A percentile compares a stretch with the other conserved stretches of the same genome.
These are phyloP conservation scores for Suillus subluteus DNA, from an alignment of 768 basidiomycete genomes.

Conservation along the genomic window DNA sequence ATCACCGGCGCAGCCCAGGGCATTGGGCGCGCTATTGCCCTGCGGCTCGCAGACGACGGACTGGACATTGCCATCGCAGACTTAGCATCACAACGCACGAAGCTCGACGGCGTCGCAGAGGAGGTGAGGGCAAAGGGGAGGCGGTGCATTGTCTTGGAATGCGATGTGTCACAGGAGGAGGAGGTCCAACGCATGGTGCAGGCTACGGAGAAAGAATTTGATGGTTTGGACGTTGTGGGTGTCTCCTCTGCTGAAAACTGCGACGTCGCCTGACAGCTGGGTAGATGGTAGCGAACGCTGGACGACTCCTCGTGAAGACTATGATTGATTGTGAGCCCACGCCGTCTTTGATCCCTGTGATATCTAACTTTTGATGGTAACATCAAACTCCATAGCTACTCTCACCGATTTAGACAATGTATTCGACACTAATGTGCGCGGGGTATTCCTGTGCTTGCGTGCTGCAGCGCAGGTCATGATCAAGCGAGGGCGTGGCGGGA, in stretches of 20 bases:
- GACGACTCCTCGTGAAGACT: conserved; percentile 1
- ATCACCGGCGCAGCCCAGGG: conserved; percentile 40
- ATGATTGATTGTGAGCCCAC: conserved; percentile 3
- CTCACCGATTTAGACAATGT: conserved; percentile 35
- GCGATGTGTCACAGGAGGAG: conserved; percentile 33
- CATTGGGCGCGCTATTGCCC: conserved; percentile 36
- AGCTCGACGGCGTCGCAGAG: conserved; percentile 25
- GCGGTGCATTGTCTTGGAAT: conserved; percentile 21
- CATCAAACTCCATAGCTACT: conserved; percentile 1
- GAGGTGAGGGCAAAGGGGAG: conserved; percentile 31
- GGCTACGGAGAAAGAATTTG: conserved; percentile 28
- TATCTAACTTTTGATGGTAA: not conserved
- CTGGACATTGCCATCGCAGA: conserved; percentile 38
- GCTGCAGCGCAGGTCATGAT: conserved; percentile 48
- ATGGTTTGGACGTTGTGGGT: conserved; percentile 36
- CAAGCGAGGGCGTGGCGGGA: conserved; percentile 43
- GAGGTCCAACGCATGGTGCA: conserved; percentile 34
- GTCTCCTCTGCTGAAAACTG: not conserved
- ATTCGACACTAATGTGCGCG: conserved; percentile 38
- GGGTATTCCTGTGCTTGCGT: conserved; percentile 44
- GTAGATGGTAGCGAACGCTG: conserved; percentile 14
- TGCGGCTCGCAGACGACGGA: conserved; percentile 37
- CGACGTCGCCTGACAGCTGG: not conserved
- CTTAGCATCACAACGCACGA: conserved; percentile 16
- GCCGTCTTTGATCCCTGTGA: not conserved